phyloP scores from a whole-genome alignment of 2,329 filamentous ascomycete species.

The Fusarium heterosporum region DNA sequence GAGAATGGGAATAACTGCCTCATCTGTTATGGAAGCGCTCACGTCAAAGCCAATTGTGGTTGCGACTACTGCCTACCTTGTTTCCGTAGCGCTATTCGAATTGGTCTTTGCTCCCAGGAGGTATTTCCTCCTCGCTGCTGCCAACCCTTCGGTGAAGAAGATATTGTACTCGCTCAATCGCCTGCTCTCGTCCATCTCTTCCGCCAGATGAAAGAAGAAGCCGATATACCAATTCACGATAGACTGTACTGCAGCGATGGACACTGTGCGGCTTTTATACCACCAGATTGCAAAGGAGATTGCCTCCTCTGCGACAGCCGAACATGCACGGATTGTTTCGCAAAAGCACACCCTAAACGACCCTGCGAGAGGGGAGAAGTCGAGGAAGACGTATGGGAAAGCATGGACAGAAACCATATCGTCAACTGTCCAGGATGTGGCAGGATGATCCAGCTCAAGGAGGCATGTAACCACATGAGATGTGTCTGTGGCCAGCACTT shows the following conservation, averaged over 20 bases:
- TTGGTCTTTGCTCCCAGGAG: slow-evolving; percentile 32
- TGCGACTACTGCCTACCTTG: slow-evolving; percentile 42
- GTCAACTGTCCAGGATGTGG: slow-evolving; percentile 45
- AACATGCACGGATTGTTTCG: slow-evolving; percentile 33
- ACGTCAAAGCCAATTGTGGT: slow-evolving; percentile 23
- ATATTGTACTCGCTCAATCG: slow-evolving; percentile 12
- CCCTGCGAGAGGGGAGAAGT: slow-evolving; percentile 21
- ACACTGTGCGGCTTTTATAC: slow-evolving; percentile 41
- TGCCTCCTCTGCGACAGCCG: slow-evolving; percentile 24
- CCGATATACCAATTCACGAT: neutral
- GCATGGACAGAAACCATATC: slow-evolving; percentile 39
- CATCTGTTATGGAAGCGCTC: slow-evolving; percentile 24
- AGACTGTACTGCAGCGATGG: slow-evolving; percentile 43
- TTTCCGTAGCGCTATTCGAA: slow-evolving; percentile 32
- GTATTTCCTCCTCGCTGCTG: slow-evolving; percentile 46
- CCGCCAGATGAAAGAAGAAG: slow-evolving; percentile 37
- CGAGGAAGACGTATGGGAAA: slow-evolving; percentile 42
- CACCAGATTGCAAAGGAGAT: neutral
- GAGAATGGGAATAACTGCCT: slow-evolving; percentile 27
- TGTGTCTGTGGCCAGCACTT: slow-evolving; percentile 62
- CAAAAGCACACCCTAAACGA: slow-evolving; percentile 16
- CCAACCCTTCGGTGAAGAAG: slow-evolving; percentile 25
- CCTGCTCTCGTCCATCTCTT: slow-evolving; percentile 39
- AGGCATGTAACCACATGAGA: slow-evolving; percentile 46
- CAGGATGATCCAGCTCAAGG: slow-evolving; percentile 32